These are phyloP conservation scores for Sistotremastrum suecicum DNA, from an alignment of 768 basidiomycete species.

Conservation along the genomic window DNA sequence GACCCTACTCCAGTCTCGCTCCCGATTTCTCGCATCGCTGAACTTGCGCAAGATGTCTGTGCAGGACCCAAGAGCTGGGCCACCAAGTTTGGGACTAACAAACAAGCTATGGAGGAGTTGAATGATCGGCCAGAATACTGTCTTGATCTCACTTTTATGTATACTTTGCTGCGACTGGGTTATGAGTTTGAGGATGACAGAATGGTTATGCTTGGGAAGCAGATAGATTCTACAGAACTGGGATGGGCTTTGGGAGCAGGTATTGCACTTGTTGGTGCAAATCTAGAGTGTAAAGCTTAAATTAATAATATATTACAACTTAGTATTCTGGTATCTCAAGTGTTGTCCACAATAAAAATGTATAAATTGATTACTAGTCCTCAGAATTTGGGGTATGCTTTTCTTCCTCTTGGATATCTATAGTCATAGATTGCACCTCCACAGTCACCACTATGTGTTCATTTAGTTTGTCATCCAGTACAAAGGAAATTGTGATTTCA, in stretches of 20 bases:
- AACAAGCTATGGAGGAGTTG: conserved; percentile 49
- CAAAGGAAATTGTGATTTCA: too few relatives aligned
- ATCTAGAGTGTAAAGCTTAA: conserved; percentile 37
- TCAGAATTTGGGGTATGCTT: too few relatives aligned
- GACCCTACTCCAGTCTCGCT: conserved; percentile 17
- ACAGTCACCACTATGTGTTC: too few relatives aligned
- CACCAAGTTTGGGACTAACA: conserved; percentile 29
- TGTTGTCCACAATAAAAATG: too few relatives aligned
- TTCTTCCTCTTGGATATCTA: too few relatives aligned
- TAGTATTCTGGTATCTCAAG: too few relatives aligned
- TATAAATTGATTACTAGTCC: too few relatives aligned
- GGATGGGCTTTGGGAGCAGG: conserved; percentile 89
- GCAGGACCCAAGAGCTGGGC: conserved; percentile 48
- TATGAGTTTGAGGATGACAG: conserved; percentile 73
- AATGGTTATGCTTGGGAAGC: conserved; percentile 70
- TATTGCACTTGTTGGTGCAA: conserved; percentile 53
- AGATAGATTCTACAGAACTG: conserved; percentile 78
- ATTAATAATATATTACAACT: neutral
- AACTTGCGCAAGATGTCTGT: conserved; percentile 62
- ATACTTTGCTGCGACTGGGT: conserved; percentile 70
- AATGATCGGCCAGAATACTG: conserved; percentile 86
- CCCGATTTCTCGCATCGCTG: conserved; percentile 43
- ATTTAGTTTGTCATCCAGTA: too few relatives aligned
- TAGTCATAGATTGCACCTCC: too few relatives aligned
- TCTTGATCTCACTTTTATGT: conserved; percentile 92